These are phyloP conservation scores for Shiraia sp. DNA, from an alignment of 2,329 filamentous ascomycete genomes.

Conservation along the genomic window DNA sequence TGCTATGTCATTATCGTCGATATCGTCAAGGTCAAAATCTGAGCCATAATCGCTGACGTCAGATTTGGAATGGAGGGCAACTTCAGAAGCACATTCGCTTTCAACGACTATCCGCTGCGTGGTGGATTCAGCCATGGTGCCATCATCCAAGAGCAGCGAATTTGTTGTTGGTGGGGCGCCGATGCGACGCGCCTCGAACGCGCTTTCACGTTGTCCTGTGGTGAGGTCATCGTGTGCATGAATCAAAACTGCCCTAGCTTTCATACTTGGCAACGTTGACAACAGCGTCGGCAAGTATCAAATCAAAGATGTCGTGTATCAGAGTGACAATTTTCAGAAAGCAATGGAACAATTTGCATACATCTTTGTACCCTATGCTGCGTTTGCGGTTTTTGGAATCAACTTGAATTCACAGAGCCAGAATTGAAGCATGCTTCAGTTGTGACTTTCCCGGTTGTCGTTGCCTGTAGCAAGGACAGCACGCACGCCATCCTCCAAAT, in stretches of 20 bases:
- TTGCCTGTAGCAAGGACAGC: conserved; percentile 9
- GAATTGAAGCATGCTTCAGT: too few relatives aligned
- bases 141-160: conserved; percentile 12
- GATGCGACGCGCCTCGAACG: conserved; percentile 11
- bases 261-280: too few relatives aligned
- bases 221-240: conserved; percentile 16
- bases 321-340: too few relatives aligned
- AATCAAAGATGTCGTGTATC: not conserved
- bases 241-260: too few relatives aligned
- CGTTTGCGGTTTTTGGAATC: too few relatives aligned
- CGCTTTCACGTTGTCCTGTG: conserved; percentile 16
- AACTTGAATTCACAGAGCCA: too few relatives aligned
- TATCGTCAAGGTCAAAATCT: conserved; percentile 57
- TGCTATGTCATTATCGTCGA: conserved; percentile 61
- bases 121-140: conserved; percentile 28
- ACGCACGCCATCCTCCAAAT: conserved; percentile 55
- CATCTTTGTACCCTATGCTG: too few relatives aligned
- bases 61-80: conserved; percentile 52
- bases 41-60: conserved; percentile 66
- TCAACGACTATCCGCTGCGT: conserved; percentile 11
- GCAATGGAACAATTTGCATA: too few relatives aligned
- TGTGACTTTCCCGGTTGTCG: too few relatives aligned
- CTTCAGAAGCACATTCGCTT: conserved; percentile 68
- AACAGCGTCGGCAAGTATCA: not conserved
- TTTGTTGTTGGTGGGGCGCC: conserved; percentile 1